Conservation (phyloP, 257 asterid genomes). For the Solanum pimpinellifolium region DNA sequence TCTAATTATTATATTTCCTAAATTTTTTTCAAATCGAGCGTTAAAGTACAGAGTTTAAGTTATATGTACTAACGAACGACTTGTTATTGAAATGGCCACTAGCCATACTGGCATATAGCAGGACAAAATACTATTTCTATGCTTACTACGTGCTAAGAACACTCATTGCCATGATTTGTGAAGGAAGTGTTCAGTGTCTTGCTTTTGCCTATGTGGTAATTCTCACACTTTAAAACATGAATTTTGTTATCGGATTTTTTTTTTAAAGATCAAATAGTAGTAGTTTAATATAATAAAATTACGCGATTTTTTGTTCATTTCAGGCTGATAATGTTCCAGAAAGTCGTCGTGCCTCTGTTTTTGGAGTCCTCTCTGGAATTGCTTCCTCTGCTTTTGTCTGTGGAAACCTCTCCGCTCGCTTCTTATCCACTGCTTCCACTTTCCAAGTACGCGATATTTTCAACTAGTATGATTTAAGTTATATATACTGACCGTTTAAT, state of each 20-base stretch:
- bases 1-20: background rate
- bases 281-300: background rate
- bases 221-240: background rate
- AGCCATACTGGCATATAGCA: conserved; percentile 67
- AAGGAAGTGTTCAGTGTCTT: conserved; percentile 73
- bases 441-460: conserved; percentile 40
- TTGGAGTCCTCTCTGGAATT: conserved; percentile 75
- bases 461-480: background rate
- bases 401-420: conserved; percentile 79
- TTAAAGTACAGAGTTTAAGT: background rate
- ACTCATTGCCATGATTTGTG: conserved; percentile 56
- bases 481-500: background rate
- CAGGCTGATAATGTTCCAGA: conserved; percentile 93
- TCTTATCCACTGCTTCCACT: conserved; percentile 57
- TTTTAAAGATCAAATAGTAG: background rate
- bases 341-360: conserved; percentile 51
- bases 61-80: background rate
- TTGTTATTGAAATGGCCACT: background rate
- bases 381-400: conserved; percentile 73
- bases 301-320: background rate
- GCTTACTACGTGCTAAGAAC: conserved; percentile 58
- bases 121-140: conserved; percentile 51
- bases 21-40: too few relatives aligned
- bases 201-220: conserved; percentile 88
- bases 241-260: background rate